Evolutionary conservation across 805 yeast species (phyloP), one percentile per base, ranked within the genome.

Genomic region (Candida corydali): DNA sequence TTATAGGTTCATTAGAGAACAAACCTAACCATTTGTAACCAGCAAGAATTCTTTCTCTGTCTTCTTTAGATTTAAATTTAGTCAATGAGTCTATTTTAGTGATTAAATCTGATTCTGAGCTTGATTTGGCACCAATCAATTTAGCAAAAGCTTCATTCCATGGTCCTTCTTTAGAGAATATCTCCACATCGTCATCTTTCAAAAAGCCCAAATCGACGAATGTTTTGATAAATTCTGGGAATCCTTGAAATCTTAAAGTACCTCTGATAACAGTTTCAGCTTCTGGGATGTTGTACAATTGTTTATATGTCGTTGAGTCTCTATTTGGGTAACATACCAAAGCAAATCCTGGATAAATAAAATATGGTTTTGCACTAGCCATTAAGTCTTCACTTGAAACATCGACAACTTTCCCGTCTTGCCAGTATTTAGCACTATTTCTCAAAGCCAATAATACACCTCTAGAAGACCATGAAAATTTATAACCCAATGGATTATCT

Each of bases 391-490:
- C 93, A 34, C 95, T 87, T 40, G 76, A 72, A 55, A 93, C 81
- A 32, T 79, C 75, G 42, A 75, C 95, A 49, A 86, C 65, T 58
- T 86, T 63, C 56, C 96, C 97, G 57, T 87, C 82, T 66, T 82
- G 69, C 78, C 82, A 91, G 73, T 80, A 91, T 52, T 79, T 80
- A 46, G 98, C 98, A 44, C 83, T 70, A 73, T 93, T 94, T 76
- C 96, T 83, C 59, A 93, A 76, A 14, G 98, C 98, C 55, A 93
- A 76, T 57, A 93, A 70, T 28, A 93, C 98, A 68, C 98, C 98
- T 68, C 98, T 82, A 25, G 98, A 89, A 22, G 97, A 87, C 98
- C 98, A 93, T 29, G 98, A 89, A 70, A 93, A 93, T 74, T 93
- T 93, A 80, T 93, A 93, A 51, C 98, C 98, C 61, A 93, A 75